Percentiles rank a stretch among this genome's conserved stretches.
Conservation (phyloP, 495 filamentous ascomycete genomes). For the Tuber borchii region DNA sequence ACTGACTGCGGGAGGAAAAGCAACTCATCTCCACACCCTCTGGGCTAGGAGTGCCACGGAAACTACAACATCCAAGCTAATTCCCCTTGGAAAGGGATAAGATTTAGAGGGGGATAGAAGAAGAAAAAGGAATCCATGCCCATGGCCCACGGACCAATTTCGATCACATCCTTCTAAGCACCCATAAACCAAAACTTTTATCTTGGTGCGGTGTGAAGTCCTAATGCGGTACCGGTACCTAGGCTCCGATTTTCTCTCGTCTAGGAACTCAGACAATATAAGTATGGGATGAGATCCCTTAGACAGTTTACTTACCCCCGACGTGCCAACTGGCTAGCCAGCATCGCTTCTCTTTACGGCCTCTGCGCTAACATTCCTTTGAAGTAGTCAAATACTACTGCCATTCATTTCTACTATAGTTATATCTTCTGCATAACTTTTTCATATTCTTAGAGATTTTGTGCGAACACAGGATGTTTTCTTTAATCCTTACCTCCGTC, state of each 20-base stretch:
- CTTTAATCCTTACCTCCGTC: neutral
- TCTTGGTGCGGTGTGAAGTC: neutral
- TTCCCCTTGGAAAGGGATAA: neutral
- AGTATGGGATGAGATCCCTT: neutral
- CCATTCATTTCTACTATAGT: neutral
- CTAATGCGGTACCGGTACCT: neutral
- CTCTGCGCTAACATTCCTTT: neutral
- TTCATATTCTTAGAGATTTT: neutral
- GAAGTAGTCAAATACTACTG: neutral
- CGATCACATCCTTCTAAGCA: neutral
- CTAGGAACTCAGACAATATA: neutral
- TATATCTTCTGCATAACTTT: neutral
- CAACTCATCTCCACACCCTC: neutral
- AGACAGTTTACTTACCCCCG: neutral
- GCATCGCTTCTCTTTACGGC: neutral
- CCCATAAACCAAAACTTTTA: neutral
- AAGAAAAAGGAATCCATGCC: neutral
- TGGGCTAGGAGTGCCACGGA: neutral
- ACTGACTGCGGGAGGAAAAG: neutral
- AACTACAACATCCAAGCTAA: neutral
- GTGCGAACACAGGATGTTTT: neutral
- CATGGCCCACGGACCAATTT: neutral
- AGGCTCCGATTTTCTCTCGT: neutral
- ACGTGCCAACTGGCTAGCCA: neutral
- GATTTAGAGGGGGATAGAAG: neutral